Base-by-base conservation (phyloP, 495 filamentous ascomycete species). In the Podospora sp. region DNA sequence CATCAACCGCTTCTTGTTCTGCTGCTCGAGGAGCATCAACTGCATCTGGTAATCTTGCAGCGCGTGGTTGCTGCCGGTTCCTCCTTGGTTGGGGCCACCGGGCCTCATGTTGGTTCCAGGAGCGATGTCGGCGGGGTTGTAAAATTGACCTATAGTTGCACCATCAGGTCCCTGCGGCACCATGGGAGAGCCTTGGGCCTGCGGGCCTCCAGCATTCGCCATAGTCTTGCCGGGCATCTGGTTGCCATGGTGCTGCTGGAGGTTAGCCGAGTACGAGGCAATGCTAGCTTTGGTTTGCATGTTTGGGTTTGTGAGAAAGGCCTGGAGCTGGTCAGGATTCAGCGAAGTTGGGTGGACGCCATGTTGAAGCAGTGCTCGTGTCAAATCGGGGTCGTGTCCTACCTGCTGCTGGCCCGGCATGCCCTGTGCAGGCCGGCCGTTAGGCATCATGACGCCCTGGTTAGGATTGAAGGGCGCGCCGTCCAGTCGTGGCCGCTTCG, bases 41-140 rank as follows among this genome's bases (percentile, higher is more conserved):
- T 99, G 95, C 95, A 97, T 97, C 80, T 99, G 95, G 78, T 99
- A 98, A 77, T 98, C 96, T 76, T 97, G 94, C 63, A 99, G 83
- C 46, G 96, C 96, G 77, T 97, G 94, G 73, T 95, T 97, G 75
- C 92, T 92, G 60, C 87, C 85, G 62, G 75, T 75, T 50, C 83
- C 80, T 70, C 78, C 79, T 75, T 83, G 81, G 67, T 73, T 84
- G 72, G 80, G 83, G 70, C 76, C 85, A 18, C 40, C 40, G 71
- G 83, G 80, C 77, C 85, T 77, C 79, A 92, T 86, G 57, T 84
- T 86, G 66, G 49, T 53, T 22, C 79, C 84, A 20, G 80, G 75
- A n/a, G 71, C 77, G 70, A 83, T 79, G 40, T 83, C 81, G 25
- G 72, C 70, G 62, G 83, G 78, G 67, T 85, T 85, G 77, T 92